Conservation (phyloP, 768 basidiomycete genomes). For the Macrocybe gigantea region DNA sequence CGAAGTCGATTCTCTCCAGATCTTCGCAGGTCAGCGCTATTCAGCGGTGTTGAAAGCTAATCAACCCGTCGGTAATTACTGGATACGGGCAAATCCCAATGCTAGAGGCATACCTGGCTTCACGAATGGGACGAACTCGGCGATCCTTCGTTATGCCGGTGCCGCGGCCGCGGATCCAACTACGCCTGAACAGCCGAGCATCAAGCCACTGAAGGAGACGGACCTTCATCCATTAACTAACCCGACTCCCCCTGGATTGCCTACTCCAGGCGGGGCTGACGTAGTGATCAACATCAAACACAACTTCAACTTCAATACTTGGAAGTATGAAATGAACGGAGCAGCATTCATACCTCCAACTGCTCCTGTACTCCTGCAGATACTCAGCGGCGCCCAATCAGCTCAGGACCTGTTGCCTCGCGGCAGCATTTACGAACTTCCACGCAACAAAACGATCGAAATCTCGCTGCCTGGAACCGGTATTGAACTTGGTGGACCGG, state of each 20-base stretch:
- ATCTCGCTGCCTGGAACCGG: slow-evolving; percentile 32
- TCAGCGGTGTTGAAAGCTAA: slow-evolving; percentile 37
- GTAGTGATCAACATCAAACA: slow-evolving; percentile 7
- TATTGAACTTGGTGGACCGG: slow-evolving; percentile 8
- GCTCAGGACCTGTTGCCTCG: slow-evolving; percentile 33
- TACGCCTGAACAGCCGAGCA: slow-evolving; percentile 8
- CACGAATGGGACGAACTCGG: slow-evolving; percentile 35
- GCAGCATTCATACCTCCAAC: slow-evolving; percentile 27
- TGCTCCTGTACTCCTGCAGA: slow-evolving; percentile 44
- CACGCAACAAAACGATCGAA: slow-evolving; percentile 41
- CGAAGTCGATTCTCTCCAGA: slow-evolving; percentile 35
- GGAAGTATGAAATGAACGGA: slow-evolving; percentile 15
- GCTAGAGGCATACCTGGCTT: slow-evolving; percentile 18
- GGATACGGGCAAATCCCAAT: slow-evolving; percentile 32
- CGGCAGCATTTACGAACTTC: slow-evolving; percentile 38
- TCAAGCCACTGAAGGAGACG: neutral
- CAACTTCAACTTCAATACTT: slow-evolving; percentile 3
- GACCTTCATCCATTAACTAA: neutral
- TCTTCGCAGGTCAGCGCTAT: slow-evolving; percentile 30
- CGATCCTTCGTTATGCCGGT: slow-evolving; percentile 47
- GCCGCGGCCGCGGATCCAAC: slow-evolving; percentile 40
- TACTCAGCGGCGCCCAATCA: slow-evolving; percentile 36
- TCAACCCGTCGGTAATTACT: slow-evolving; percentile 46
- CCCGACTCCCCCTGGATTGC: neutral
- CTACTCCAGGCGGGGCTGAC: slow-evolving; percentile 1